A percentile compares a stretch with the other conserved stretches of the same genome.
Evolutionary conservation across 495 filamentous ascomycete genomes (phyloP).

Genomic region (Glutinoglossum americanum): DNA sequence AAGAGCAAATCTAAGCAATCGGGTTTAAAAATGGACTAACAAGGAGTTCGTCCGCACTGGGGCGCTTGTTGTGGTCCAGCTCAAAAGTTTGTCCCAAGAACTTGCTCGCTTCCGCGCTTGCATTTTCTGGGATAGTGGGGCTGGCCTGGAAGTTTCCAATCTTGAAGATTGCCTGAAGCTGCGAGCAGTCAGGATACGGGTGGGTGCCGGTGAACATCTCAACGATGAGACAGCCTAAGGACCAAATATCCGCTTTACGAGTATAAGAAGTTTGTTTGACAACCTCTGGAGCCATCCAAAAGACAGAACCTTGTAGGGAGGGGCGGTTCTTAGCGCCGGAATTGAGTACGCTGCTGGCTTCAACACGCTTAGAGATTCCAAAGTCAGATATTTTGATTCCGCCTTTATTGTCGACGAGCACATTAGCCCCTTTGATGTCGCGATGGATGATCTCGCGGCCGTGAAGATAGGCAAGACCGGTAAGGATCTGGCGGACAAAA

Average conservation of each 20-base stretch:
- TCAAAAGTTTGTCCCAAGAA: conserved; percentile 87
- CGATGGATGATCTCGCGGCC: conserved; percentile 92
- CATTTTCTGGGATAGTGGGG: conserved; percentile 73
- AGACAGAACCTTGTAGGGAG: conserved; percentile 89
- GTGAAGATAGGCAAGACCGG: conserved; percentile 88
- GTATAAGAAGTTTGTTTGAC: conserved; percentile 95
- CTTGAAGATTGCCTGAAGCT: conserved; percentile 96
- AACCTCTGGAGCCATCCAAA: conserved; percentile 99
- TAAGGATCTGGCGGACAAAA: conserved; percentile 90
- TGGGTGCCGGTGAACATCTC: conserved; percentile 98
- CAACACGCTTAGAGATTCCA: conserved; percentile 93
- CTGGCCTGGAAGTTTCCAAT: conserved; percentile 75
- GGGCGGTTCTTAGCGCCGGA: conserved; percentile 46
- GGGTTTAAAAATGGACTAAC: conserved; percentile 59
- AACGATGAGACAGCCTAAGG: conserved; percentile 83
- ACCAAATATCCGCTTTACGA: conserved; percentile 99
- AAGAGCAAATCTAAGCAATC: conserved; percentile 18
- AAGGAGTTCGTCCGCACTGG: conserved; percentile 77
- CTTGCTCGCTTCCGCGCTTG: conserved; percentile 61
- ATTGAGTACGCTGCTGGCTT: conserved; percentile 42
- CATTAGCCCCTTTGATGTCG: conserved; percentile 90
- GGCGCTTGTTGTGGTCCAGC: conserved; percentile 77
- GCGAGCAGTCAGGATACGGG: conserved; percentile 91
- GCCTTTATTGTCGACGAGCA: conserved; percentile 96
- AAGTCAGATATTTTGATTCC: conserved; percentile 98